Evolutionary conservation across 2,329 filamentous ascomycete species (phyloP).

Genomic region (Cladosporium halotolerans): DNA sequence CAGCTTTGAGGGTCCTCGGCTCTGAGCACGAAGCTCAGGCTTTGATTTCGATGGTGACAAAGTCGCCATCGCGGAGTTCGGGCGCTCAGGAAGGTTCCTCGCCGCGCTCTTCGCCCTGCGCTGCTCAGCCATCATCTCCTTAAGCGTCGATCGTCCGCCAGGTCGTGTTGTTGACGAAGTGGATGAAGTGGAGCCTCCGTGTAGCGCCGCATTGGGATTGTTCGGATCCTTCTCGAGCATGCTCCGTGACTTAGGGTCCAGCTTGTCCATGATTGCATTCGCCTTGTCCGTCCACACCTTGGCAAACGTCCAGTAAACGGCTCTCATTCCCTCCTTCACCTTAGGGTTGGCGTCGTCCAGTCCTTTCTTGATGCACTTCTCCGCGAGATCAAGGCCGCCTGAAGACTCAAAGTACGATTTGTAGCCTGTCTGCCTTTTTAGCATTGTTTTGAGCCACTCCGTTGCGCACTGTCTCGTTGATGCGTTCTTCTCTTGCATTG

Average conservation of each 20-base stretch:
- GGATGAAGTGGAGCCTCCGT: slow-evolving; percentile 43
- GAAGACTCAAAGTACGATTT: slow-evolving; percentile 78
- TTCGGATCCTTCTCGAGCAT: slow-evolving; percentile 75
- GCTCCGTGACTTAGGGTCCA: slow-evolving; percentile 73
- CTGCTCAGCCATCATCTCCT: slow-evolving; percentile 67
- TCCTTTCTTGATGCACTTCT: slow-evolving; percentile 84
- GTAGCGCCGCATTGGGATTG: slow-evolving; percentile 59
- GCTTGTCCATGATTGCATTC: slow-evolving; percentile 66
- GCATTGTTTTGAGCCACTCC: slow-evolving; percentile 76
- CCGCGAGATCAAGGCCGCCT: slow-evolving; percentile 74
- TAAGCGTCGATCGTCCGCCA: slow-evolving; percentile 53
- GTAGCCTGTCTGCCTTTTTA: slow-evolving; percentile 71
- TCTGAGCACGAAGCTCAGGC: slow-evolving; percentile 19
- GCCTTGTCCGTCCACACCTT: slow-evolving; percentile 71
- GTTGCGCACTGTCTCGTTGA: slow-evolving; percentile 73
- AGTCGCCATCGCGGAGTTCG: slow-evolving; percentile 52
- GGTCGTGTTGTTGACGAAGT: slow-evolving; percentile 20
- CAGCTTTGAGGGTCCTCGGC: slow-evolving; percentile 26
- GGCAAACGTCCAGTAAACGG: slow-evolving; percentile 80
- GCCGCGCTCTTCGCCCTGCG: slow-evolving; percentile 59
- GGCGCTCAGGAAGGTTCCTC: slow-evolving; percentile 44
- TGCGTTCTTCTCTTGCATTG: slow-evolving; percentile 88
- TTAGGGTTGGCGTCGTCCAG: slow-evolving; percentile 84
- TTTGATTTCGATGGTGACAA: slow-evolving; percentile 43
- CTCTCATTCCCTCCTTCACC: slow-evolving; percentile 78